A percentile compares a stretch with the other conserved stretches of the same genome.
phyloP scores from a whole-genome alignment of 306 rosid species.

The Rosa persica region DNA sequence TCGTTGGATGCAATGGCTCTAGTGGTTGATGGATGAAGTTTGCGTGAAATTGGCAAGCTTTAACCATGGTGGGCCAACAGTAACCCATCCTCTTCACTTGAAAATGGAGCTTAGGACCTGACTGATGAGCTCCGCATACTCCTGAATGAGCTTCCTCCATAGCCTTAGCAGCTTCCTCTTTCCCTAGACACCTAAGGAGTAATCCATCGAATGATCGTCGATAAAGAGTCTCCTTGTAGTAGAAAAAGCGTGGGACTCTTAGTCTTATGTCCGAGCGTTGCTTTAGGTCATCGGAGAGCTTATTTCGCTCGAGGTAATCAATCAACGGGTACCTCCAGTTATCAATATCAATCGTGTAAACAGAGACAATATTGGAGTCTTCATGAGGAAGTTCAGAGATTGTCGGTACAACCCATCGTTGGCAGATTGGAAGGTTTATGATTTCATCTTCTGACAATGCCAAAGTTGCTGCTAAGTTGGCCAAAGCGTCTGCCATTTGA shows the following conservation, averaged over 20 bases:
- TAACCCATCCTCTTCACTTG: not conserved
- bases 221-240: too few relatives aligned
- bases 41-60: not conserved
- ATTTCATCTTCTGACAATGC: fast-evolving
- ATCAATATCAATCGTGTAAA: too few relatives aligned
- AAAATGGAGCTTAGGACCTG: not conserved
- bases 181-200: too few relatives aligned
- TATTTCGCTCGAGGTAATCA: not conserved
- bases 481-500: not conserved
- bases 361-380: not conserved
- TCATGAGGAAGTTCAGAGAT: fast-evolving
- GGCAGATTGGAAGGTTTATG: not conserved
- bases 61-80: not conserved
- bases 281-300: too few relatives aligned
- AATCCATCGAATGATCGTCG: too few relatives aligned
- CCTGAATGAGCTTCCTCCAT: too few relatives aligned
- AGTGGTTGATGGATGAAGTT: slow-evolving; percentile 3
- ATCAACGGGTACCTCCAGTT: not conserved
- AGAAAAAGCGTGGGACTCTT: too few relatives aligned
- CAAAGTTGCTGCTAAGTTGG: not conserved
- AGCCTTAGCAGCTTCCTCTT: too few relatives aligned
- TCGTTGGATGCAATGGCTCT: not conserved
- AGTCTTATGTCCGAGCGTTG: too few relatives aligned
- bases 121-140: not conserved
- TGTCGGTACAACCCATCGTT: not conserved